phyloP scores from a whole-genome alignment of 805 yeast genomes.

The Scheffersomyces lignosus region DNA sequence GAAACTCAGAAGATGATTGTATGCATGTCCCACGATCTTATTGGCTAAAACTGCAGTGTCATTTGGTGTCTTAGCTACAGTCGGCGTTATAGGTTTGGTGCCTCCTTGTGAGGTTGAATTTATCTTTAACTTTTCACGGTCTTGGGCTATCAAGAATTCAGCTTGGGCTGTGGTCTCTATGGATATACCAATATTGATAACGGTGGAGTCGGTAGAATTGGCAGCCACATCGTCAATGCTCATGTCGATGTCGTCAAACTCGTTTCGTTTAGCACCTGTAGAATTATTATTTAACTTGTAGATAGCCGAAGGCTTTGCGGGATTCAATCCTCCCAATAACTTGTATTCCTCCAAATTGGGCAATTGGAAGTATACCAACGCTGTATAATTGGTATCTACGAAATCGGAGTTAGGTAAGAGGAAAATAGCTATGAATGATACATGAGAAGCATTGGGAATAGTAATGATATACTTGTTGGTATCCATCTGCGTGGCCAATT shows the following conservation, averaged over 20 bases:
- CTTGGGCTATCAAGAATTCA: constrained; percentile 50
- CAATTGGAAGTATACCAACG: constrained; percentile 85
- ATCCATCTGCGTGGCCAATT: constrained; percentile 65
- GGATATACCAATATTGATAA: constrained; percentile 75
- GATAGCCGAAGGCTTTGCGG: constrained; percentile 84
- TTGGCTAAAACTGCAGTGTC: constrained; percentile 65
- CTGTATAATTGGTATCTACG: constrained; percentile 67
- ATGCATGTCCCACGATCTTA: constrained; percentile 88
- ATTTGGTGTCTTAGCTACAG: constrained; percentile 18
- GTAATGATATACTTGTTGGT: constrained; percentile 63
- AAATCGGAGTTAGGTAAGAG: constrained; percentile 75
- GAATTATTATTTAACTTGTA: constrained; percentile 63
- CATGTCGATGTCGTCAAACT: constrained; percentile 37
- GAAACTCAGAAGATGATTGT: constrained; percentile 87
- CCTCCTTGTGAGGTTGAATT: constrained; percentile 14
- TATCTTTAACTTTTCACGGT: constrained; percentile 26
- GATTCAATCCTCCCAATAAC: constrained; percentile 62
- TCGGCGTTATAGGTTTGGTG: constrained; percentile 18
- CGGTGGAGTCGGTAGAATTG: constrained; percentile 25
- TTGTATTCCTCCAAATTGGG: constrained; percentile 62
- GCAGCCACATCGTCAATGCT: constrained; percentile 29
- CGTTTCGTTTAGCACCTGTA: constrained; percentile 1
- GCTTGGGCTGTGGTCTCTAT: constrained; percentile 79
- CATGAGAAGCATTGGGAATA: constrained; percentile 60
- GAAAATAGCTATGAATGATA: constrained; percentile 82